Evolutionary conservation across 2,329 filamentous ascomycete genomes (phyloP).

Genomic region (Coniochaeta ligniaria): DNA sequence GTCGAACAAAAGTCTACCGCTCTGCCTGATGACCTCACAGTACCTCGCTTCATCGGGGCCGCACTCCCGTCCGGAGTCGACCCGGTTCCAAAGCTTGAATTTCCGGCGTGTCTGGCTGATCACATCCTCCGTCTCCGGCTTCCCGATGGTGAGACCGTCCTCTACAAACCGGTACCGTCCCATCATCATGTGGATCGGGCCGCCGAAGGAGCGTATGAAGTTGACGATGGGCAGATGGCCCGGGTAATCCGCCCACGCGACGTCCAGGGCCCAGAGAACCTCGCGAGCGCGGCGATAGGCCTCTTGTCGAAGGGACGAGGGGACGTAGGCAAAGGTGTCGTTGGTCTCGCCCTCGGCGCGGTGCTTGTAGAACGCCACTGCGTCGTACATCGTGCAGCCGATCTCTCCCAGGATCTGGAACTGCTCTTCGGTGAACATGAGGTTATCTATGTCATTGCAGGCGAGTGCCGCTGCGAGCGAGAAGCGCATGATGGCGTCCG

Average conservation of each 20-base stretch:
- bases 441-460: conserved; percentile 21
- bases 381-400: conserved; percentile 20
- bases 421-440: conserved; percentile 15
- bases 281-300: conserved; percentile 17
- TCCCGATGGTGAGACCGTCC: conserved; percentile 20
- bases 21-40: neutral
- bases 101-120: conserved; percentile 15
- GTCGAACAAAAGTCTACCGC: neutral
- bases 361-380: conserved; percentile 25
- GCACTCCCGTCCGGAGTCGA: neutral
- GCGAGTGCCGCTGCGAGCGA: conserved; percentile 21
- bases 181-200: conserved; percentile 25
- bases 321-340: conserved; percentile 22
- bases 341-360: conserved; percentile 24
- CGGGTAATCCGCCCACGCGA: conserved; percentile 10
- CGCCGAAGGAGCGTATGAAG: conserved; percentile 20
- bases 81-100: conserved; percentile 24
- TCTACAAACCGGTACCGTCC: conserved; percentile 25
- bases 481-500: conserved; percentile 23
- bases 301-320: conserved; percentile 13
- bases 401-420: conserved; percentile 16
- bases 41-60: neutral
- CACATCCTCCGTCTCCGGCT: conserved; percentile 15
- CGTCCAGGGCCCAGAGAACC: conserved; percentile 24
- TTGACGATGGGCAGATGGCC: conserved; percentile 9